A percentile compares a stretch with the other conserved stretches of the same genome.
These are phyloP conservation scores for Tuber umbilicatum DNA, from an alignment of 495 filamentous ascomycete genomes.

Conservation along the genomic window DNA sequence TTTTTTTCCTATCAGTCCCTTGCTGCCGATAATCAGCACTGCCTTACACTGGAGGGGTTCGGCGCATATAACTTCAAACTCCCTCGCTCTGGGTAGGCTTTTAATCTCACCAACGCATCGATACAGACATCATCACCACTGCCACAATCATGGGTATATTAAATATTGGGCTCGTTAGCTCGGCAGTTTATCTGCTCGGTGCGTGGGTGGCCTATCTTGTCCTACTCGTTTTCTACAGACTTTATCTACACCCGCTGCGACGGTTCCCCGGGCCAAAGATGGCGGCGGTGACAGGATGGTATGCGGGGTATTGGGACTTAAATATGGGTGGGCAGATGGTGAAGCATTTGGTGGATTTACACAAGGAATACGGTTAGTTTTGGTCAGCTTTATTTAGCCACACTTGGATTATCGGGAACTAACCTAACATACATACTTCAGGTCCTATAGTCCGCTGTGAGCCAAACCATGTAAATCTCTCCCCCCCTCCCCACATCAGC, in stretches of 20 bases:
- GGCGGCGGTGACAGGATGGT: conserved; percentile 39
- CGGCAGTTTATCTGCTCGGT: background rate
- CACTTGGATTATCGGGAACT: conserved; percentile 9
- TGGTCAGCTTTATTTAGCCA: background rate
- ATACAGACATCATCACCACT: background rate
- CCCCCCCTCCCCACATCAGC: background rate
- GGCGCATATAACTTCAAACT: background rate
- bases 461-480: conserved; percentile 36
- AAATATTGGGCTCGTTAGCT: background rate
- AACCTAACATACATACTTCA: conserved; percentile 2
- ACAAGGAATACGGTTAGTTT: conserved; percentile 40
- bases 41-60: background rate
- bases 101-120: background rate
- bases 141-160: background rate
- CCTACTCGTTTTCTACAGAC: conserved; percentile 34
- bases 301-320: conserved; percentile 34
- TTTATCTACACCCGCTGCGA: conserved; percentile 36
- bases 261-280: conserved; percentile 41
- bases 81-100: background rate
- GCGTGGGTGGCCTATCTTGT: conserved; percentile 16
- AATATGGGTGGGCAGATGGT: conserved; percentile 14
- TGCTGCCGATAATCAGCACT: background rate
- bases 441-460: conserved; percentile 40
- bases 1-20: background rate
- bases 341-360: conserved; percentile 19